Evolutionary conservation across 2,329 filamentous ascomycete species (phyloP), one percentile per base, ranked within the genome.

Genomic region (Alternaria arbusti): DNA sequence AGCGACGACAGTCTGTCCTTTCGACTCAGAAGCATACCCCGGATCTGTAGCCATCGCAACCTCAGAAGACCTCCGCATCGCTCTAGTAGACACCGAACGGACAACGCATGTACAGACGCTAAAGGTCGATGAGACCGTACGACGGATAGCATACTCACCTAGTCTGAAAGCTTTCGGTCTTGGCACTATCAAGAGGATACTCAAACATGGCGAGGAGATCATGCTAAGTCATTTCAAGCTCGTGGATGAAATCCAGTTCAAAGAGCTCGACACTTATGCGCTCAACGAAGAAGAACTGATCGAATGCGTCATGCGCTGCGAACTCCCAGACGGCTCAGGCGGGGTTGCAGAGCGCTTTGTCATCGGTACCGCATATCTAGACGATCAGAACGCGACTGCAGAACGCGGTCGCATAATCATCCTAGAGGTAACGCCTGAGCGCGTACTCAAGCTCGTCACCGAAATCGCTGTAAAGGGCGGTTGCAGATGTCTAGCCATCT

Each of bases 181-280:
- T 4, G 95, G 94, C 2, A 96, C 92, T 26, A 92, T 98, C 63
- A 89, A 90, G 66, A 88, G 94, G 15, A 88, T 91, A 56, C 81
- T 97, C 1, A 81, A 86, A 11, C 82, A 88, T 9, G 91, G 91
- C 13, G 89, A 89, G 67, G 96, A 99, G 78, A 80, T 90, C 4
- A 86, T 97, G 12, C 87, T 88, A 10, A 95, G 92, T 72, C 89
- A 90, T n/a, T 92, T 99, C 74, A 91, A 91, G 72, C 86, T 99
- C 1, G 94, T 96, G 1, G 95, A 99, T 72, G 96, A 98, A 74
- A 89, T 97, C 32, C 84, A 93, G 17, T 97, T 98, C 79, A 89
- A 91, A 64, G 87, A 91, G 55, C 84, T 97, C 1, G 93, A 91
- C 69, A 88, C 89, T 0, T 90, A 92, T 66, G 78, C 86, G 7